phyloP scores from a whole-genome alignment of 108 stramenopile genomes.

The Chaetoceros muelleri region DNA sequence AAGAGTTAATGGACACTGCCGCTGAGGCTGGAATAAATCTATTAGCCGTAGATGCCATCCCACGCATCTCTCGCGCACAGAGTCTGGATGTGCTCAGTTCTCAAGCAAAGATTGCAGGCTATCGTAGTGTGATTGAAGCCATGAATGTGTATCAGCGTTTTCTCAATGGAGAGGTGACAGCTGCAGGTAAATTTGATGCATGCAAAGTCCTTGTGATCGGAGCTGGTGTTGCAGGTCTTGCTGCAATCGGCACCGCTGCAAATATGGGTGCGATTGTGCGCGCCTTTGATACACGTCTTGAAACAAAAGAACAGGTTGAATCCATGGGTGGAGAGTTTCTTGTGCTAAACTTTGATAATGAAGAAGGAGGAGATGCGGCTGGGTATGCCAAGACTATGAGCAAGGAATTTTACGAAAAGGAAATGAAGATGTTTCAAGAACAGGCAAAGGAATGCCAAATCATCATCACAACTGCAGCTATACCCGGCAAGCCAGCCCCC shows the following conservation, averaged over 20 bases:
- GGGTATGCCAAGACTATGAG: slow-evolving; percentile 93
- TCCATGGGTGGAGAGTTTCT: slow-evolving; percentile 79
- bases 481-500: slow-evolving; percentile 79
- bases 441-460: slow-evolving; percentile 65
- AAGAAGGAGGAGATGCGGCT: slow-evolving; percentile 45
- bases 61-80: slow-evolving; percentile 75
- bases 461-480: slow-evolving; percentile 85
- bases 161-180: slow-evolving; percentile 80
- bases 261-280: slow-evolving; percentile 84
- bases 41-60: slow-evolving; percentile 52
- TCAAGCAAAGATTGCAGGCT: slow-evolving; percentile 88
- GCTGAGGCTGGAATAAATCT: slow-evolving; percentile 24
- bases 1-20: slow-evolving; percentile 46
- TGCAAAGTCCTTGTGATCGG: slow-evolving; percentile 84
- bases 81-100: slow-evolving; percentile 69
- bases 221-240: slow-evolving; percentile 84
- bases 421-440: slow-evolving; percentile 61
- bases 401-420: slow-evolving; percentile 54
- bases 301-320: slow-evolving; percentile 85
- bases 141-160: slow-evolving; percentile 67
- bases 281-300: slow-evolving; percentile 82
- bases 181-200: slow-evolving; percentile 76
- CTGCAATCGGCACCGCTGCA: slow-evolving; percentile 76
- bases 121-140: slow-evolving; percentile 84
- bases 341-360: slow-evolving; percentile 41